phyloP scores from a whole-genome alignment of 306 rosid genomes.

The Pyrus betulifolia region DNA sequence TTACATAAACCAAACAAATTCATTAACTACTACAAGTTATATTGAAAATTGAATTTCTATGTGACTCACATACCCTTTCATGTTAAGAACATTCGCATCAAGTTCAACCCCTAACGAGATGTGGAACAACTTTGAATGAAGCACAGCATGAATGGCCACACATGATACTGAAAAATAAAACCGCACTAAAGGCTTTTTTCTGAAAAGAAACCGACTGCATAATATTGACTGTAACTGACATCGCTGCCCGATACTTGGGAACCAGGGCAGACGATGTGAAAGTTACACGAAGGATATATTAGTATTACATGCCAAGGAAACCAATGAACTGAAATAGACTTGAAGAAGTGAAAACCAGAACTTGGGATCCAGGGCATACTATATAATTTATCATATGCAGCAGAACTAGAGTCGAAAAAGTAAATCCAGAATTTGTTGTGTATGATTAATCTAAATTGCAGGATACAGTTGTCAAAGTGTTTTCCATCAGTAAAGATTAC shows the following conservation, averaged over 20 bases:
- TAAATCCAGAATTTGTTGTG: neutral
- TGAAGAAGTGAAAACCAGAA: too few species aligned
- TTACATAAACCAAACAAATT: neutral
- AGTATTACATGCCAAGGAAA: neutral
- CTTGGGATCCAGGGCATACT: neutral
- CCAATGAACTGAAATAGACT: neutral
- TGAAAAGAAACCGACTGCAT: neutral
- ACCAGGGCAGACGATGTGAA: neutral
- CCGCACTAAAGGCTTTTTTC: neutral
- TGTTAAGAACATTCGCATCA: neutral
- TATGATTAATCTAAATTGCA: neutral
- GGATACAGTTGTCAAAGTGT: neutral
- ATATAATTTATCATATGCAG: neutral
- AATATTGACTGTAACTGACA: neutral
- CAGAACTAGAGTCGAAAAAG: neutral
- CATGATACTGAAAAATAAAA: neutral
- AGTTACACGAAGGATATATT: neutral
- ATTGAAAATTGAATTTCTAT: neutral
- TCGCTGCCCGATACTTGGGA: neutral
- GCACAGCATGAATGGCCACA: neutral
- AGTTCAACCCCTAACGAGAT: neutral
- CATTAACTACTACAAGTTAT: neutral
- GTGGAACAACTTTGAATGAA: neutral
- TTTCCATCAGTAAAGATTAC: neutral
- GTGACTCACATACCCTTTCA: neutral